phyloP scores from a whole-genome alignment of 2,329 filamentous ascomycete genomes.

The Raffaelea deltoideospora region DNA sequence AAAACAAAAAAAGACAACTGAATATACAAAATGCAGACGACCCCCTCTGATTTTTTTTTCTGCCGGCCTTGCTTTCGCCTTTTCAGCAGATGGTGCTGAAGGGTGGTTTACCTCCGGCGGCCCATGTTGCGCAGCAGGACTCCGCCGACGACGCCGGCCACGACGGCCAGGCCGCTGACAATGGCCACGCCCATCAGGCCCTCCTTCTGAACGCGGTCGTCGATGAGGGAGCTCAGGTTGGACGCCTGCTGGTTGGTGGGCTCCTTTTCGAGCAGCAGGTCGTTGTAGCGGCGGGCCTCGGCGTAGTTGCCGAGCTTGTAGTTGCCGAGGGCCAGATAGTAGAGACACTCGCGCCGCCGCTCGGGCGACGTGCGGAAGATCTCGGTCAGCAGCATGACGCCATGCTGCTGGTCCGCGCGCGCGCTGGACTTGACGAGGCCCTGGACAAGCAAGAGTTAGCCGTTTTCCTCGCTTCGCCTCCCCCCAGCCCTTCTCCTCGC shows the following conservation, averaged over 20 bases:
- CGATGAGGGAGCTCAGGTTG: constrained; percentile 75
- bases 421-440: constrained; percentile 86
- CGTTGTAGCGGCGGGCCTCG: constrained; percentile 88
- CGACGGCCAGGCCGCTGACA: constrained; percentile 80
- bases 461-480: too few relatives aligned
- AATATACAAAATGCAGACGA: too few relatives aligned
- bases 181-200: constrained; percentile 90
- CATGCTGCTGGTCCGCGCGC: constrained; percentile 81
- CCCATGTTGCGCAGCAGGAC: constrained; percentile 66
- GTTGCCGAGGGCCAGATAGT: constrained; percentile 93
- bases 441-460: too few relatives aligned
- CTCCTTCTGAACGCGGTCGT: constrained; percentile 92
- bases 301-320: constrained; percentile 98
- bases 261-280: constrained; percentile 79
- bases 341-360: constrained; percentile 90
- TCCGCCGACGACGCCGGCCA: constrained; percentile 82
- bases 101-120: constrained; percentile 33
- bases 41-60: too few relatives aligned
- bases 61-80: background rate
- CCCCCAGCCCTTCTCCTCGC: too few relatives aligned
- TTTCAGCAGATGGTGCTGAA: too few relatives aligned
- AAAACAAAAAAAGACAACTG: too few relatives aligned
- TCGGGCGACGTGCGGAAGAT: constrained; percentile 92
- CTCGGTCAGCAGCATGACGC: constrained; percentile 82
- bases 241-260: constrained; percentile 80